Evolutionary conservation across 257 asterid genomes (phyloP).

Genomic region (Scutellaria galericulata): DNA sequence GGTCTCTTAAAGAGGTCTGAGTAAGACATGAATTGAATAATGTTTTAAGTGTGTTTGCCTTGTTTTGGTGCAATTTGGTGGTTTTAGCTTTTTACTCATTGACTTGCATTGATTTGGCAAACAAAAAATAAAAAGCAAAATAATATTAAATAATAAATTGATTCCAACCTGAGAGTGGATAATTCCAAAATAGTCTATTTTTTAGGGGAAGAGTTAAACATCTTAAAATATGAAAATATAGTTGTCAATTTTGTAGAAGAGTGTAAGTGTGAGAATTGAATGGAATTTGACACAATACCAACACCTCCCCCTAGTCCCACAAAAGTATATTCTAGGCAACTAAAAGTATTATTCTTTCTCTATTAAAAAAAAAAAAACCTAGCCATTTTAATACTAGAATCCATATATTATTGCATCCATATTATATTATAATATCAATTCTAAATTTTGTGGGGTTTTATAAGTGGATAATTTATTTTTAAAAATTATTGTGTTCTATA

Average conservation of each 20-base stretch:
- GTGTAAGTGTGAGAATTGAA: constrained; percentile 22
- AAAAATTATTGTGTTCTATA: no score
- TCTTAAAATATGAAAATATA: background rate
- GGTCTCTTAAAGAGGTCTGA: no score
- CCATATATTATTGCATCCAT: background rate
- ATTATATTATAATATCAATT: background rate
- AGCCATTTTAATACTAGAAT: no score
- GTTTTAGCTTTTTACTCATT: no score
- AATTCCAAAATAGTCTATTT: background rate
- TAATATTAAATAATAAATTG: background rate
- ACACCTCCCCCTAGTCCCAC: background rate
- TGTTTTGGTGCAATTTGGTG: no score
- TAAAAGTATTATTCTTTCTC: constrained; percentile 16
- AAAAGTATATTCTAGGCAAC: constrained; percentile 37
- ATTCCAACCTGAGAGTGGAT: background rate
- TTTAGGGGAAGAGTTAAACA: background rate
- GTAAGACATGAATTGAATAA: no score
- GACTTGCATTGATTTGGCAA: no score
- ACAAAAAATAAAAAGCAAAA: background rate
- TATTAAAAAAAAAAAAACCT: background rate
- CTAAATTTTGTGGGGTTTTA: no score
- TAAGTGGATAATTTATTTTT: no score
- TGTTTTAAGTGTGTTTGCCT: background rate
- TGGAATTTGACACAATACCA: constrained; percentile 15
- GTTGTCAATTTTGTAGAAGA: constrained; percentile 32